Conservation (phyloP, 2,329 filamentous ascomycete species). For the Hypoxylon sp. region DNA sequence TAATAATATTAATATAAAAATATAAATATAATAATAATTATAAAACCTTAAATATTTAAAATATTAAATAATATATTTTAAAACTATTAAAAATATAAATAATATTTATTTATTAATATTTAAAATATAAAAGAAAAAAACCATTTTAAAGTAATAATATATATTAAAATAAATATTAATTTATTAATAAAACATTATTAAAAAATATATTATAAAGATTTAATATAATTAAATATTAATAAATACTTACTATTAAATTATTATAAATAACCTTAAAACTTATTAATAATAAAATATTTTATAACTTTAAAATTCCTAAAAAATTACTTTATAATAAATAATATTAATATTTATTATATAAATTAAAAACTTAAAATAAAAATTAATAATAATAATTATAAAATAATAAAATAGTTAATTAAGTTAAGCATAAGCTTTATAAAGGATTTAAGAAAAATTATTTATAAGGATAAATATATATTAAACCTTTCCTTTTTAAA, state of each 20-base stretch:
- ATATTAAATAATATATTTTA: slow-evolving; percentile 3
- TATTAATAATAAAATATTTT: slow-evolving; percentile 10
- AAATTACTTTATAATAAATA: slow-evolving; percentile 14
- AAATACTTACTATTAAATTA: slow-evolving; percentile 17
- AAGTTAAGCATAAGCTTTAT: slow-evolving; percentile 13
- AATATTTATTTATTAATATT: slow-evolving; percentile 11
- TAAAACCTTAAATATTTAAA: slow-evolving; percentile 22
- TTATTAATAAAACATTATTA: slow-evolving; percentile 17
- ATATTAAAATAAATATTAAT: slow-evolving; percentile 6
- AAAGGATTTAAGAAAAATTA: slow-evolving; percentile 4
- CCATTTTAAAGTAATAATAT: too few species aligned
- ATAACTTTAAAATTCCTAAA: slow-evolving; percentile 11
- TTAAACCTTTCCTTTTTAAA: slow-evolving; percentile 13
- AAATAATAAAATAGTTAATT: slow-evolving; percentile 8
- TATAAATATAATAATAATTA: slow-evolving; percentile 17
- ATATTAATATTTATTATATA: slow-evolving; percentile 5
- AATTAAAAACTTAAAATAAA: slow-evolving; percentile 1
- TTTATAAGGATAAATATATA: slow-evolving; percentile 10
- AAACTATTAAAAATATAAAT: slow-evolving; percentile 4
- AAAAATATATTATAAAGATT: background rate
- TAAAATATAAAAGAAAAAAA: slow-evolving; percentile 13
- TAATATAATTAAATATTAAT: slow-evolving; percentile 5
- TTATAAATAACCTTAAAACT: slow-evolving; percentile 14
- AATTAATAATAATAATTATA: background rate
- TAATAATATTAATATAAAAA: slow-evolving; percentile 7